Conservation (phyloP, 495 filamentous ascomycete species). For the Aspergillus avenaceus region DNA sequence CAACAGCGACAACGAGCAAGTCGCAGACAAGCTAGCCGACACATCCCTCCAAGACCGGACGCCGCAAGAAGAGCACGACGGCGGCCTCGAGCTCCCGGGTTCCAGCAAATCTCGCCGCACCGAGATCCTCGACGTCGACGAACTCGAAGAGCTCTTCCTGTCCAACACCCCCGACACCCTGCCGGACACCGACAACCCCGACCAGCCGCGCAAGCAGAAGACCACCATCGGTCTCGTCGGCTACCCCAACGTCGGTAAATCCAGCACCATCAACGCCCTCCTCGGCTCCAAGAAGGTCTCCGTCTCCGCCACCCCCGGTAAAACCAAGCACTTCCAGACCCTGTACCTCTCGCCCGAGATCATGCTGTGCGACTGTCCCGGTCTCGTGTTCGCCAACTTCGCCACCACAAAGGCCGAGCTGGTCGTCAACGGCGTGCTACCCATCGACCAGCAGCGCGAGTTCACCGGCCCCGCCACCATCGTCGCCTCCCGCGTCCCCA, state of each 20-base stretch:
- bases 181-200: conserved; percentile 30
- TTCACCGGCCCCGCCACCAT: conserved; percentile 84
- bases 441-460: conserved; percentile 95
- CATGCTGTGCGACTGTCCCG: conserved; percentile 95
- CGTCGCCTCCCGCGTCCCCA: conserved; percentile 88
- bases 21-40: conserved; percentile 31
- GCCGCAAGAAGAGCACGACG: conserved; percentile 22
- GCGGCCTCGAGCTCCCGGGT: conserved; percentile 21
- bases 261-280: conserved; percentile 96
- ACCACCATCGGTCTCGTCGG: conserved; percentile 91
- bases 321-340: conserved; percentile 99
- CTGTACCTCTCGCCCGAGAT: conserved; percentile 87
- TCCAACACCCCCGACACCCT: conserved; percentile 58
- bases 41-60: conserved; percentile 41
- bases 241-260: conserved; percentile 99
- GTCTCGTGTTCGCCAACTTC: conserved; percentile 98
- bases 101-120: conserved; percentile 49
- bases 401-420: conserved; percentile 95
- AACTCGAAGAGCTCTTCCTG: conserved; percentile 86
- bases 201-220: conserved; percentile 48
- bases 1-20: conserved; percentile 34
- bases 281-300: conserved; percentile 98
- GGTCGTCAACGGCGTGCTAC: conserved; percentile 91
- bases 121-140: conserved; percentile 83
- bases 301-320: conserved; percentile 94